Conservation (phyloP, 257 asterid genomes). For the Capsicum pubescens region DNA sequence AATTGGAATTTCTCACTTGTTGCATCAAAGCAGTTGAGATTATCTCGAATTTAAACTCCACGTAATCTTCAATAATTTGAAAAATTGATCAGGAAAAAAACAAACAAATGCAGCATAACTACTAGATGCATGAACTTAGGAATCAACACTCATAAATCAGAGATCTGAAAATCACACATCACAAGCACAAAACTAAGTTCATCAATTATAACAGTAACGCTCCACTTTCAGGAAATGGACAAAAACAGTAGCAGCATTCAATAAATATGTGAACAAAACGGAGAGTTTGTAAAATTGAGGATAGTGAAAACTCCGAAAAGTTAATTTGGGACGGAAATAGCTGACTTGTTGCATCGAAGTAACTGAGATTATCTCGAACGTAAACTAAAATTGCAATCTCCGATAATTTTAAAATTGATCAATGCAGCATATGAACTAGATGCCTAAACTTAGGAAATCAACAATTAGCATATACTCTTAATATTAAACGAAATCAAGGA, state of each 20-base stretch:
- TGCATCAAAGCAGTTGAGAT: background rate
- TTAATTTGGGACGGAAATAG: too few species aligned
- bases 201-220: background rate
- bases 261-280: too few species aligned
- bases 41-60: background rate
- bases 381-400: too few species aligned
- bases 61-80: background rate
- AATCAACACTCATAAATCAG: background rate
- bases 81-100: background rate
- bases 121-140: background rate
- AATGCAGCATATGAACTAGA: background rate
- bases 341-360: too few species aligned
- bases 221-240: background rate
- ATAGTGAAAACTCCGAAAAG: too few species aligned
- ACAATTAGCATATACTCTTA: background rate
- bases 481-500: background rate
- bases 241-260: background rate
- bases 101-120: background rate
- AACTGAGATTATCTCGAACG: too few species aligned
- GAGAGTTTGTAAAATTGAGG: too few species aligned
- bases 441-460: background rate
- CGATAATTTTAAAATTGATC: too few species aligned
- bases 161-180: background rate
- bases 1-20: background rate
- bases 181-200: conserved; percentile 25